Base-by-base conservation (phyloP, 2,329 filamentous ascomycete genomes). In the Berkeleyomyces basicola region DNA sequence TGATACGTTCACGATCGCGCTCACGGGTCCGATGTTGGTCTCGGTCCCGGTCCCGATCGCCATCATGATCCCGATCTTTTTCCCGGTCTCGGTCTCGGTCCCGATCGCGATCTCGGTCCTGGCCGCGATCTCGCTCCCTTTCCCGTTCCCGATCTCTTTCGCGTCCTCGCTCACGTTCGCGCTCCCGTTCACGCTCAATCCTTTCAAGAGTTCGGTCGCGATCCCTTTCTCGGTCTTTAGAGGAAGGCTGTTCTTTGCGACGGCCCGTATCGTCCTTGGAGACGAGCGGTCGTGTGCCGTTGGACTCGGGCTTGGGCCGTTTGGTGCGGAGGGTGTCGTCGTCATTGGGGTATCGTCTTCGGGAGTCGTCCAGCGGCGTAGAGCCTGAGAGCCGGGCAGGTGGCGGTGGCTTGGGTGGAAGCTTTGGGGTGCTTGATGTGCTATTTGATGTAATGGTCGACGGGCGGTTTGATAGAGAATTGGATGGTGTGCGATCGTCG, bases 11-110 rank as follows among this genome's bases (percentile, higher is more conserved):
- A 31, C 51, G 51, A 16, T 55, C 51, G 36, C 51, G 36, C n/a
- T 7, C 57, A 2, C 57, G 39, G 40, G 42, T 39, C 3, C 57
- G 55, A 14, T 58, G 33, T 58, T 36, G 37, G 11, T 58, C 53
- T 4, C 51, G 23, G n/a, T 57, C 51, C 51, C 58, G 16, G 4
- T 49, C 58, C 2, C 53, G 55, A 31, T 58, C 55, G 16, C n/a
- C 67, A 59, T 67, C 67, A 63, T 67, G 64, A 59, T 67, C 66
- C 67, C 72, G 71, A 55, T 72, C 57, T n/a, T 33, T 31, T n/a
- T 43, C 55, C 11, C 57, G 61, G 33, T 55, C 23, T 62, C 61
- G 37, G 46, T 46, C 33, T 44, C 47, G 49, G 36, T 33, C 60
- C 16, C n/a, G 46, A 23, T 43, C 60, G 16, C 47, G 47, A 14